phyloP scores from a whole-genome alignment of 106 monocot species.

The Apostasia shenzhenica region DNA sequence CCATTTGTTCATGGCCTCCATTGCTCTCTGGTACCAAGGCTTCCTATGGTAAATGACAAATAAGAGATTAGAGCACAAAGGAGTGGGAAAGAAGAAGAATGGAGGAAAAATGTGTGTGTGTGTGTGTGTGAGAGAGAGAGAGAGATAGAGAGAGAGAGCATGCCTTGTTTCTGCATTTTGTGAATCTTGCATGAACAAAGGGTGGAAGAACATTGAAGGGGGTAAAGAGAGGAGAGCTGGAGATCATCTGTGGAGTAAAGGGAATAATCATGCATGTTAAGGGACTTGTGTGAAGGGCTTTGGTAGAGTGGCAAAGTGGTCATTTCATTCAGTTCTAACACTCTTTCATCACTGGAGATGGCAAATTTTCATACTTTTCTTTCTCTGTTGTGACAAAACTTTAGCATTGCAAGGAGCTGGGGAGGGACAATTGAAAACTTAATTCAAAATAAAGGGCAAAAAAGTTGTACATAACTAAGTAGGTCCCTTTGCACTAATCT shows the following conservation, averaged over 20 bases:
- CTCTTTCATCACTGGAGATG: no score
- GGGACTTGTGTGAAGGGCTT: neutral
- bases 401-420: no score
- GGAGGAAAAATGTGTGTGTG: no score
- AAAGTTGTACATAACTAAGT: no score
- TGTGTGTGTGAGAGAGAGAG: neutral
- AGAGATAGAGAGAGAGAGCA: constrained; percentile 2
- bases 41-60: constrained; percentile 21
- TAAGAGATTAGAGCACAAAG: neutral
- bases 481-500: no score
- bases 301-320: constrained; percentile 33
- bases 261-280: neutral
- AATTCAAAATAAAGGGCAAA: no score
- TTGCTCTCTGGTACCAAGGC: constrained; percentile 48
- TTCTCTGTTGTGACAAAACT: no score
- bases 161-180: constrained; percentile 41
- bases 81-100: neutral
- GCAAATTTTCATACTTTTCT: no score
- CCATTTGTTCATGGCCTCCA: constrained; percentile 44
- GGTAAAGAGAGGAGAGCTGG: constrained; percentile 1
- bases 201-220: constrained; percentile 32
- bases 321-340: constrained; percentile 10
- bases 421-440: no score
- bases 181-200: constrained; percentile 47
- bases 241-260: constrained; percentile 10